Evolutionary conservation across 1,284 basidiomycete genomes (phyloP).

Genomic region (Pascua sp.): DNA sequence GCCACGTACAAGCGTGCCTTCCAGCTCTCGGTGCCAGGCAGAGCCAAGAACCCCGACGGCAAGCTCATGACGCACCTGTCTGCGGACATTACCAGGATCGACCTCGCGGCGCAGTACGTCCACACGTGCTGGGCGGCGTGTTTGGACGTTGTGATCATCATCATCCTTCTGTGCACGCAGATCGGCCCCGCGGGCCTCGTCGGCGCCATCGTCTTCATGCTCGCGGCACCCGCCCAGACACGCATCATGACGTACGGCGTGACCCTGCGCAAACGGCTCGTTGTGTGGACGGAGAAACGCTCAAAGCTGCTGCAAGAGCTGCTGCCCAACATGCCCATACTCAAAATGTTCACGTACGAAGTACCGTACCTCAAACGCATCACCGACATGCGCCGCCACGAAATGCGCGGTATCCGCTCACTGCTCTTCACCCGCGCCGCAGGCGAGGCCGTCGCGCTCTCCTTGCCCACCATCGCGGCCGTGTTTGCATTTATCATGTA

Average conservation of each 20-base stretch:
- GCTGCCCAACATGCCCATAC: conserved; percentile 63
- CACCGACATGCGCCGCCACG: conserved; percentile 62
- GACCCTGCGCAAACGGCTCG: conserved; percentile 56
- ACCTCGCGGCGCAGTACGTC: not conserved
- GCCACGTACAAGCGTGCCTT: conserved; percentile 75
- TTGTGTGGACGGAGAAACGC: conserved; percentile 69
- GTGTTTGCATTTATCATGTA: conserved; percentile 65
- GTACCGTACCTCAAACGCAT: conserved; percentile 59
- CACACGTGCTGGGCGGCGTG: not conserved
- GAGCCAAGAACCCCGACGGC: conserved; percentile 68
- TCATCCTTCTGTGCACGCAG: conserved; percentile 40
- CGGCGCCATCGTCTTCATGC: conserved; percentile 65
- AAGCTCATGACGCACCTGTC: conserved; percentile 69
- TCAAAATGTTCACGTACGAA: conserved; percentile 69
- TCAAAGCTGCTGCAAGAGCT: conserved; percentile 73
- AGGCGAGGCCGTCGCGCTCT: conserved; percentile 1
- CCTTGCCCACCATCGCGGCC: conserved; percentile 42
- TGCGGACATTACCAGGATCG: conserved; percentile 51
- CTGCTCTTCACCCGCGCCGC: not conserved
- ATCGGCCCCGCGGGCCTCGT: conserved; percentile 68
- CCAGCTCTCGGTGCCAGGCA: conserved; percentile 66
- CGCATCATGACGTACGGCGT: conserved; percentile 56
- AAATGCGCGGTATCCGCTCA: conserved; percentile 40
- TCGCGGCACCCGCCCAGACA: conserved; percentile 64
- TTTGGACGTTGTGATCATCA: conserved; percentile 34